Conservation (phyloP, 176 grass and related monocot genomes). For the Urochloa ruziziensis region DNA sequence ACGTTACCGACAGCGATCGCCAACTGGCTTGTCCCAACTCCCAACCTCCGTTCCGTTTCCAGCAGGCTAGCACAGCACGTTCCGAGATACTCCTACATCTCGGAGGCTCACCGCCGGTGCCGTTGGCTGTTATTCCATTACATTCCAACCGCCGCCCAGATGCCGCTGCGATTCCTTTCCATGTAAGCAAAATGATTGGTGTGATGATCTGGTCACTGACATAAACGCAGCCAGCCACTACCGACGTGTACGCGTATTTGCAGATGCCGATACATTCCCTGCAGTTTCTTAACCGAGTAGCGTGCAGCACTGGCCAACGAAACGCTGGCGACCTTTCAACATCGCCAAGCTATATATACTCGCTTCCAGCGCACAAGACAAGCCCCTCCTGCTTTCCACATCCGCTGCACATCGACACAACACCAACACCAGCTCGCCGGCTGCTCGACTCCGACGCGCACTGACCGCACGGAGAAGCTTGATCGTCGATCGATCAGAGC, state of each 20-base stretch:
- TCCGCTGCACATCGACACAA: neutral
- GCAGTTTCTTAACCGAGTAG: conserved; percentile 17
- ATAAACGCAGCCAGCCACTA: no score
- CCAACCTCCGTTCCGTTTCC: no score
- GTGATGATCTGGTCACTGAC: neutral
- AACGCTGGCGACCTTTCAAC: neutral
- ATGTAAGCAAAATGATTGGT: neutral
- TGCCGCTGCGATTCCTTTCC: neutral
- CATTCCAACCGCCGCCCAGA: neutral
- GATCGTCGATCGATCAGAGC: no score
- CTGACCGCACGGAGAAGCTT: no score
- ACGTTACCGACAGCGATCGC: neutral
- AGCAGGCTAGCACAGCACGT: no score
- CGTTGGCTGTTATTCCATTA: neutral
- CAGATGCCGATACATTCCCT: neutral
- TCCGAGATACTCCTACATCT: no score
- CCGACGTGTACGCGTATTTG: neutral
- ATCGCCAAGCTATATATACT: neutral
- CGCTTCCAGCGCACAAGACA: neutral
- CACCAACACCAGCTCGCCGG: neutral
- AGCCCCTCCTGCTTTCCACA: neutral
- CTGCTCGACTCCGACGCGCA: no score
- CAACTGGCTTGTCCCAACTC: neutral
- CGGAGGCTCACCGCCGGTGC: neutral
- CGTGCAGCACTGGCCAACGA: neutral